These are phyloP conservation scores for Aureobasidium sp. DNA, from an alignment of 2,329 filamentous ascomycete species.

Conservation along the genomic window DNA sequence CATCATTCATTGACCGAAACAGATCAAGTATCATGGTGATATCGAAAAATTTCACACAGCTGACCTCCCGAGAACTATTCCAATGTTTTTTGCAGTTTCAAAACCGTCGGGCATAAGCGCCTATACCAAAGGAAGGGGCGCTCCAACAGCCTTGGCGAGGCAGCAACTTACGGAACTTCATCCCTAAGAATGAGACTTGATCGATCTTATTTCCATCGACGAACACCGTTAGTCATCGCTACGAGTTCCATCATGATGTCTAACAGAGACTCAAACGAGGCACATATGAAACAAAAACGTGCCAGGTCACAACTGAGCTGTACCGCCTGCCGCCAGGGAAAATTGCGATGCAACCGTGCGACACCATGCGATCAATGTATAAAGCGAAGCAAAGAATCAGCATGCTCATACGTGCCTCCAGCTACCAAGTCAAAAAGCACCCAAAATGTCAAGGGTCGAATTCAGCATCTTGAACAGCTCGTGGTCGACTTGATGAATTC, in stretches of 20 bases:
- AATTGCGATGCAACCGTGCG: slow-evolving; percentile 31
- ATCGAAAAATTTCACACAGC: neutral
- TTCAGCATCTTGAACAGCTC: slow-evolving; percentile 30
- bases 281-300: slow-evolving; percentile 29
- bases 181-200: too few species aligned
- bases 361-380: slow-evolving; percentile 34
- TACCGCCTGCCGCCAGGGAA: slow-evolving; percentile 30
- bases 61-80: too few species aligned
- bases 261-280: neutral
- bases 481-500: slow-evolving; percentile 32
- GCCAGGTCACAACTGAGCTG: slow-evolving; percentile 32
- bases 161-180: slow-evolving; percentile 2
- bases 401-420: slow-evolving; percentile 30
- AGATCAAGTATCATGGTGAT: neutral
- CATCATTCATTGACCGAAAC: neutral
- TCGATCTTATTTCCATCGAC: too few species aligned
- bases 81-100: too few species aligned
- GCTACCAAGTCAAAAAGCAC: slow-evolving; percentile 26
- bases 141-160: neutral
- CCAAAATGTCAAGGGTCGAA: slow-evolving; percentile 31
- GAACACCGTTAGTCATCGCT: too few species aligned
- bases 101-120: neutral
- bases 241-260: neutral
- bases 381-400: slow-evolving; percentile 27
- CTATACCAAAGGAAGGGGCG: slow-evolving; percentile 2